Percentiles rank a stretch among this genome's conserved stretches.
Conservation (phyloP, 1,139 yeast genomes). For the Insectozyma bohioensis region DNA sequence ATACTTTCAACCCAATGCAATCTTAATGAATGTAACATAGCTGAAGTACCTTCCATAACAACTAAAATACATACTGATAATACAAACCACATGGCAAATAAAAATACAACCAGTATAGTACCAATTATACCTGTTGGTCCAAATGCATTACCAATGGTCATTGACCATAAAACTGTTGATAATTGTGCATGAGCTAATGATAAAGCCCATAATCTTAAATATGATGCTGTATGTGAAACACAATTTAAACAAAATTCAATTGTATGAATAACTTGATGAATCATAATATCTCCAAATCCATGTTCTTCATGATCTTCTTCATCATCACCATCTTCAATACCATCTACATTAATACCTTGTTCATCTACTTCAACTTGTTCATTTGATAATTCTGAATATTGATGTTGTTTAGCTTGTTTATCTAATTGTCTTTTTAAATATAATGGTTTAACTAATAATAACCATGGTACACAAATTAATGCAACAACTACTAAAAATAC, state of each 20-base stretch:
- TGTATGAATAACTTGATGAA: conserved; percentile 78
- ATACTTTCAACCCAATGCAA: conserved; percentile 87
- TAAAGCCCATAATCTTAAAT: conserved; percentile 75
- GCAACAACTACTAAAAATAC: conserved; percentile 59
- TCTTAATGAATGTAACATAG: conserved; percentile 82
- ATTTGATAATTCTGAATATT: conserved; percentile 23
- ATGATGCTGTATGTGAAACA: conserved; percentile 79
- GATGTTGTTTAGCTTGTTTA: conserved; percentile 38
- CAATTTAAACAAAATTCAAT: conserved; percentile 78
- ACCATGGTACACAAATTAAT: conserved; percentile 73
- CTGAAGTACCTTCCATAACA: conserved; percentile 84
- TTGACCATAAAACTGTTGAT: conserved; percentile 72
- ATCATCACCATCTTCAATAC: conserved; percentile 43
- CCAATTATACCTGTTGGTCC: conserved; percentile 52
- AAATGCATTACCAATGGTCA: conserved; percentile 66
- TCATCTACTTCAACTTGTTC: conserved; percentile 28
- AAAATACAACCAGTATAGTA: conserved; percentile 50
- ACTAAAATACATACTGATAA: conserved; percentile 73
- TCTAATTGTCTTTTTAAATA: conserved; percentile 43
- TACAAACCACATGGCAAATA: conserved; percentile 79
- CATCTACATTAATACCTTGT: conserved; percentile 22
- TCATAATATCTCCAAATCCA: conserved; percentile 72
- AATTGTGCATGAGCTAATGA: conserved; percentile 79
- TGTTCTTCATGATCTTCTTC: conserved; percentile 55
- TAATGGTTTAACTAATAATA: conserved; percentile 68